Base-by-base conservation (phyloP, 2,329 filamentous ascomycete species). In the Colletotrichum scovillei region DNA sequence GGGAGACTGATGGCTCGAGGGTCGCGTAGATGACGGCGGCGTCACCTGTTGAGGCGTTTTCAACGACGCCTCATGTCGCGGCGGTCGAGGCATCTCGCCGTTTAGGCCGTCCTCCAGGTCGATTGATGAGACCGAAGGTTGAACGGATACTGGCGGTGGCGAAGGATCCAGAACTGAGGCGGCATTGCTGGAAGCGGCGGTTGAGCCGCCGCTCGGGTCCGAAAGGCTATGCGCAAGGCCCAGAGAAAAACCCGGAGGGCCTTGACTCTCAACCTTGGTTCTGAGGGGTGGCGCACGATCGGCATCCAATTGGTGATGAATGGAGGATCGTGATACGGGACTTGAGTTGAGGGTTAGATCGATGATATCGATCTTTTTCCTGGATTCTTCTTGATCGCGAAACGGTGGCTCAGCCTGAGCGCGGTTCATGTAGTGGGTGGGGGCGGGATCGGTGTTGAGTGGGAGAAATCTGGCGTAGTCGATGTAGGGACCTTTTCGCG, bases 1-100 rank as follows among this genome's bases (percentile, higher is more conserved):
- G 4, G 81, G 79, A 5, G 79, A 81, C 67, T 78, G 77, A 52
- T 79, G 77, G 53, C 62, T 74, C n/a, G 30, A 71, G 24, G 63
- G 49, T 7, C 73, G 73, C 28, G 58, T 71, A 12, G 73, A 75
- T 19, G 71, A 74, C 19, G 59, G 77, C 49, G 71, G 74, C 12
- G 70, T 75, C 30, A 67, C 38, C 52, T 70, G 71, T 63, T 73
- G 63, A 49, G 69, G 30, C 30, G 46, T 62, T 52, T 60, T 56
- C 22, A 70, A 46, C 56, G 52, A 49, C 58, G 56, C 67, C 12
- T 70, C 68, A 14, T 56, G 28, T 62, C 49, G 60, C 28, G 49
- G 7, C 8, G 52, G 72, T 60, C 69, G 72, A 38, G 69, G 32
- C 72, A 74, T 74, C 58, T 74, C 71, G 57, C 32, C 68, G 67